Conservation (phyloP, 129 eudicot genomes). For the Tagetes patula region DNA sequence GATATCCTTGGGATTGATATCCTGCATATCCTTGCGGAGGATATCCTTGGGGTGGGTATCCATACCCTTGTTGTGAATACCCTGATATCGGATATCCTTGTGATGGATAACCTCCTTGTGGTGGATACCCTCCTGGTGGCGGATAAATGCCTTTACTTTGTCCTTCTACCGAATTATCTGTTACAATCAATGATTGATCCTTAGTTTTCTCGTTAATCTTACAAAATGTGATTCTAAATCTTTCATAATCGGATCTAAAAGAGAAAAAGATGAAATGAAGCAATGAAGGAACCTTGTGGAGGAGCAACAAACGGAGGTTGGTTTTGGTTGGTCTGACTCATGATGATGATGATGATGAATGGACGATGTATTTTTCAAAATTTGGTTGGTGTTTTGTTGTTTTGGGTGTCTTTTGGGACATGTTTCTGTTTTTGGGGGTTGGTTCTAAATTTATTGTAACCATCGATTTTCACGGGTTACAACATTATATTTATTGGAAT, state of each 20-base stretch:
- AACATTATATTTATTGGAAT: not conserved
- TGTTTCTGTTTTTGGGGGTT: slow-evolving; percentile 14
- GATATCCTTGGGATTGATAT: slow-evolving; percentile 19
- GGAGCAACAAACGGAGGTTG: slow-evolving; percentile 33
- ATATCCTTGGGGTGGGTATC: slow-evolving; percentile 51
- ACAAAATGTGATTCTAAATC: not conserved
- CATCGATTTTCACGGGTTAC: not conserved
- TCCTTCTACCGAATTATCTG: slow-evolving; percentile 55
- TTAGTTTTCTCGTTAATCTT: not conserved
- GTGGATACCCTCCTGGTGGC: slow-evolving; percentile 17
- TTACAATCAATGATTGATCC: not conserved
- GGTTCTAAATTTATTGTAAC: slow-evolving; percentile 1
- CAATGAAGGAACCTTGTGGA: slow-evolving; percentile 21
- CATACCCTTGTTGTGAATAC: slow-evolving; percentile 43
- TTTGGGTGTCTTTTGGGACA: slow-evolving; percentile 23
- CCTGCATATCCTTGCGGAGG: slow-evolving; percentile 42
- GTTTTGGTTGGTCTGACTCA: slow-evolving; percentile 25
- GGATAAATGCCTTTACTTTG: slow-evolving; percentile 45
- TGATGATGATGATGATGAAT: slow-evolving; percentile 30
- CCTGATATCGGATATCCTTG: not conserved
- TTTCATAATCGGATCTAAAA: slow-evolving; percentile 10
- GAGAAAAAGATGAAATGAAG: not conserved
- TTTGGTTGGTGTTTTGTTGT: slow-evolving; percentile 20
- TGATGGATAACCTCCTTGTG: not conserved
- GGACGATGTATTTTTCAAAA: slow-evolving; percentile 5